Evolutionary conservation across 2,329 filamentous ascomycete species (phyloP).

Genomic region (Phaeosphaeriaceae sp.): DNA sequence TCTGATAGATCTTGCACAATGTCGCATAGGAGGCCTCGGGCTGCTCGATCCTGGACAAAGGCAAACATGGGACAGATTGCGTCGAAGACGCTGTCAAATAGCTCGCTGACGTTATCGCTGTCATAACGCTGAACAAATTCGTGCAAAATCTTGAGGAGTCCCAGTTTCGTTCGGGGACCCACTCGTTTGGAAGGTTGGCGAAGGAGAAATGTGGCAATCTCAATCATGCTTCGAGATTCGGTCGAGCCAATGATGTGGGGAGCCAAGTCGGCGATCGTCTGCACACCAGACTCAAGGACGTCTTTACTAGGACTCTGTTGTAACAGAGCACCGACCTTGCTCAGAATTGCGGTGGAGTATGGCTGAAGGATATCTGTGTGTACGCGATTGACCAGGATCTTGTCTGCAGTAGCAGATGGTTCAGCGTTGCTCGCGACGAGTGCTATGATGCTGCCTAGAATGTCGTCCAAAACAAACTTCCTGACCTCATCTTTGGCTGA

Average conservation of each 20-base stretch:
- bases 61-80: conserved; percentile 84
- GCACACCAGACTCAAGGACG: conserved; percentile 79
- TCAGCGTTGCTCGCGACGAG: conserved; percentile 22
- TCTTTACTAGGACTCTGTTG: conserved; percentile 71
- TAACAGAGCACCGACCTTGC: conserved; percentile 58
- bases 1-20: conserved; percentile 75
- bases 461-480: conserved; percentile 74
- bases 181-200: conserved; percentile 85
- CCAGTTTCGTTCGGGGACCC: conserved; percentile 81
- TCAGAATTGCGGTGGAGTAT: conserved; percentile 72
- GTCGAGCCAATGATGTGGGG: conserved; percentile 53
- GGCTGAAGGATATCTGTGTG: conserved; percentile 62
- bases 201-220: conserved; percentile 80
- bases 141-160: conserved; percentile 79
- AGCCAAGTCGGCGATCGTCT: conserved; percentile 74
- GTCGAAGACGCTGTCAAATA: conserved; percentile 72
- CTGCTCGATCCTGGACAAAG: conserved; percentile 84
- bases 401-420: conserved; percentile 53
- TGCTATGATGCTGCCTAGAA: conserved; percentile 63
- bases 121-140: conserved; percentile 76
- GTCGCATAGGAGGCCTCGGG: conserved; percentile 74
- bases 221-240: conserved; percentile 78
- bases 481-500: conserved; percentile 89
- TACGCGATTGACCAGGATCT: conserved; percentile 58
- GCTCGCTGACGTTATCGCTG: conserved; percentile 60